phyloP scores from a whole-genome alignment of 2,329 filamentous ascomycete species.

The Dactylonectria macrodidyma region DNA sequence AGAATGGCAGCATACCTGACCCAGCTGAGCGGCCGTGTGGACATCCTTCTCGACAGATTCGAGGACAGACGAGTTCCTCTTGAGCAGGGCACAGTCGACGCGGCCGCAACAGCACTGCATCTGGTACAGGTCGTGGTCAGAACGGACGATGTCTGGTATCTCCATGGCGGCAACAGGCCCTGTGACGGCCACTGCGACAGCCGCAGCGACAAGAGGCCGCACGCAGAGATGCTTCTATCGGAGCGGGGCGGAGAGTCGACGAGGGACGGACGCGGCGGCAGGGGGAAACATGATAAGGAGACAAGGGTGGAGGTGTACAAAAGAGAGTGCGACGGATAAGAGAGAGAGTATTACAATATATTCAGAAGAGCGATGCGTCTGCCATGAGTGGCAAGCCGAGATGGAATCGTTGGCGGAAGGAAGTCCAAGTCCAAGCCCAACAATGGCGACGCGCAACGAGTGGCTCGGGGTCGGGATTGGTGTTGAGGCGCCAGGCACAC shows the following conservation, averaged over 20 bases:
- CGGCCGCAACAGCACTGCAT: slow-evolving; percentile 89
- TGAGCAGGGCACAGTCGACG: slow-evolving; percentile 82
- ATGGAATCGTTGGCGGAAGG: slow-evolving; percentile 5
- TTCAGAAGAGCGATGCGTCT: background rate
- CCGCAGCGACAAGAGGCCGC: slow-evolving; percentile 9
- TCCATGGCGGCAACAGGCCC: slow-evolving; percentile 44
- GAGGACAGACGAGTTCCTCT: slow-evolving; percentile 83
- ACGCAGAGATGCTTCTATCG: slow-evolving; percentile 14
- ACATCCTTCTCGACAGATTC: slow-evolving; percentile 91
- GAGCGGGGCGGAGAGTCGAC: slow-evolving; percentile 25
- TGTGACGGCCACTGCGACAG: slow-evolving; percentile 4
- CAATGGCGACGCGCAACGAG: slow-evolving; percentile 14
- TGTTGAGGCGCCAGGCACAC: slow-evolving; percentile 31
- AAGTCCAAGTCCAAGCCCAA: background rate
- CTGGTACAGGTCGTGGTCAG: slow-evolving; percentile 49
- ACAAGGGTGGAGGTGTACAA: background rate
- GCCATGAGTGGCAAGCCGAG: slow-evolving; percentile 16
- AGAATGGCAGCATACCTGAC: slow-evolving; percentile 80
- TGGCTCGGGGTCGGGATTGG: slow-evolving; percentile 14
- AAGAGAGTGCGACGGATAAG: background rate
- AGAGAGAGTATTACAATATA: background rate
- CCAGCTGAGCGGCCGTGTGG: slow-evolving; percentile 86
- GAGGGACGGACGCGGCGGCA: slow-evolving; percentile 12
- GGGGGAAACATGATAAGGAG: slow-evolving; percentile 23
- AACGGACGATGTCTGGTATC: slow-evolving; percentile 43